A percentile compares a stretch with the other conserved stretches of the same genome.
These are phyloP conservation scores for Malassezia caprae DNA, from an alignment of 1,284 basidiomycete species.

Conservation along the genomic window DNA sequence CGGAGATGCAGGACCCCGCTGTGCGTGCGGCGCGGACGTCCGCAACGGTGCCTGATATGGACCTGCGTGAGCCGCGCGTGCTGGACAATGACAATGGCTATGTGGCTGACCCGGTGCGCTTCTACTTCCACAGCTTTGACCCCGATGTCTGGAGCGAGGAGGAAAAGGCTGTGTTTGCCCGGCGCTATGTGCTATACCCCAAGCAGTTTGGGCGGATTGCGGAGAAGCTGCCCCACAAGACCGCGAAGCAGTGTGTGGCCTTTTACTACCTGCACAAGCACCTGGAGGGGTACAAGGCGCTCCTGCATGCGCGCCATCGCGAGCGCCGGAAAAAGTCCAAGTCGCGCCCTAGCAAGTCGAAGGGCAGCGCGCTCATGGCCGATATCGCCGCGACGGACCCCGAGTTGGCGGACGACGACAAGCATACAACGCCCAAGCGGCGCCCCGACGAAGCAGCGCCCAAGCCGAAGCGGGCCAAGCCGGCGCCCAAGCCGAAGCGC, in stretches of 20 bases:
- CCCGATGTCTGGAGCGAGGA: conserved; percentile 64
- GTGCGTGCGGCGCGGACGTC: conserved; percentile 74
- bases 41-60: conserved; percentile 87
- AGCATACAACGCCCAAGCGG: not conserved
- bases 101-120: conserved; percentile 66
- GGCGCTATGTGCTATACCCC: conserved; percentile 71
- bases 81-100: conserved; percentile 77
- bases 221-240: conserved; percentile 70
- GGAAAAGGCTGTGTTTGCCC: conserved; percentile 69
- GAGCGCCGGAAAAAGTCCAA: conserved; percentile 42
- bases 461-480: conserved; percentile 18
- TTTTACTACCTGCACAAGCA: conserved; percentile 96
- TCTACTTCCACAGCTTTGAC: conserved; percentile 50
- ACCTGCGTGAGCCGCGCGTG: conserved; percentile 55
- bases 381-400: conserved; percentile 42
- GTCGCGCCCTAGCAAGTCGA: conserved; percentile 45
- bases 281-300: conserved; percentile 36
- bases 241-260: conserved; percentile 74
- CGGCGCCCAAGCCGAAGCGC: conserved; percentile 13
- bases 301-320: conserved; percentile 35
- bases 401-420: conserved; percentile 34
- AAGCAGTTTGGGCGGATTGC: conserved; percentile 89
- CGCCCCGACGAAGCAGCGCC: not conserved
- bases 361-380: conserved; percentile 47
- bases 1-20: conserved; percentile 81